Percentiles rank a stretch among this genome's conserved stretches.
These are phyloP conservation scores for Excoecaria agallocha DNA, from an alignment of 345 rosid genomes.

Conservation along the genomic window DNA sequence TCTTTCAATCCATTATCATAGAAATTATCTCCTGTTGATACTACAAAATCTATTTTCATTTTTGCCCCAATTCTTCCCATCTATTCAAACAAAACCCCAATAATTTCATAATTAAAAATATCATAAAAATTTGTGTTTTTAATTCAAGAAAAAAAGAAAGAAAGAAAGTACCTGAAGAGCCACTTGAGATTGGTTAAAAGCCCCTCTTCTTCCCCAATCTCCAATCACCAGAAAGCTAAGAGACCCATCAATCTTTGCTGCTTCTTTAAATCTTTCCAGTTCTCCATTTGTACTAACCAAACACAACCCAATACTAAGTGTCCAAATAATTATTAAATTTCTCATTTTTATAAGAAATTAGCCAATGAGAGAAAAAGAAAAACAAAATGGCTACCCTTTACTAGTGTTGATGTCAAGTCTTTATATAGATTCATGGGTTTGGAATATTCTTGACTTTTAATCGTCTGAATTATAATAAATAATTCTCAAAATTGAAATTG, in stretches of 20 bases:
- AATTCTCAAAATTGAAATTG: too few species aligned
- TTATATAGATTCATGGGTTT: too few species aligned
- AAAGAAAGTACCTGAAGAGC: conserved; percentile 39
- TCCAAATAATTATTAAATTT: not conserved
- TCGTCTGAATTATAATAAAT: too few species aligned
- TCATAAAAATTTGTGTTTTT: too few species aligned
- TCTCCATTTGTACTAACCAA: conserved; percentile 18
- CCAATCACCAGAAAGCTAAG: conserved; percentile 26
- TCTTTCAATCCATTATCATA: conserved; percentile 68
- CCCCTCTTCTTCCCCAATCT: conserved; percentile 31
- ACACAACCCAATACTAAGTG: conserved; percentile 4
- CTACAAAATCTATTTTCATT: conserved; percentile 60
- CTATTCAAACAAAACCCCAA: conserved; percentile 22
- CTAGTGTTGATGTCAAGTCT: too few species aligned
- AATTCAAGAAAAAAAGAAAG: conserved; percentile 21
- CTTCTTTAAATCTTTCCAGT: conserved; percentile 14
- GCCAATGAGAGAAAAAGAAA: not conserved
- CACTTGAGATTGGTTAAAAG: conserved; percentile 27
- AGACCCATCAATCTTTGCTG: conserved; percentile 17
- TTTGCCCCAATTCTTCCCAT: conserved; percentile 75
- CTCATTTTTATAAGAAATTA: too few species aligned
- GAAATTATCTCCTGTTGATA: conserved; percentile 86
- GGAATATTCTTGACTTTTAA: too few species aligned
- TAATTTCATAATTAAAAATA: too few species aligned
- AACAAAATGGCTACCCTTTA: too few species aligned